Evolutionary conservation across 2,329 filamentous ascomycete species (phyloP).

Genomic region (Didymella arachidicola): DNA sequence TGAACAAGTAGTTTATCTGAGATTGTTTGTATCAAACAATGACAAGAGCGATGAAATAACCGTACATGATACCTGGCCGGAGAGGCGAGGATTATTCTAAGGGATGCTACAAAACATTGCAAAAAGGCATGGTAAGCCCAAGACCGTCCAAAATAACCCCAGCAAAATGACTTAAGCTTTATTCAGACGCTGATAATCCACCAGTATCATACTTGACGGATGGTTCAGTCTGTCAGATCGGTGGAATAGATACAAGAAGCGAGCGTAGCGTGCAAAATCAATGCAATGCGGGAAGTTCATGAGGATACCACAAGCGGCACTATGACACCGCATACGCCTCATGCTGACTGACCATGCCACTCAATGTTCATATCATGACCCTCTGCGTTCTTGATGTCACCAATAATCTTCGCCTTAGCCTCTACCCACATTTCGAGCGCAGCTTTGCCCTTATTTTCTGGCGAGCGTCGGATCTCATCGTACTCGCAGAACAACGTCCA

Average conservation of each 20-base stretch:
- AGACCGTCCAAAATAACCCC: neutral
- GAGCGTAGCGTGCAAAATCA: neutral
- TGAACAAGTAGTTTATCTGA: neutral
- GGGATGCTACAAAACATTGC: neutral
- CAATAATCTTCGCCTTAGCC: conserved; percentile 13
- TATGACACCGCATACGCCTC: neutral
- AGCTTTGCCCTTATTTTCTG: neutral
- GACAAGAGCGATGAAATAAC: neutral
- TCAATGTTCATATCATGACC: neutral
- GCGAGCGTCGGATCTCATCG: neutral
- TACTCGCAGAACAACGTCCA: conserved; percentile 11
- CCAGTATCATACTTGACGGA: neutral
- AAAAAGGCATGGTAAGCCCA: neutral
- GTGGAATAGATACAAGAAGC: neutral
- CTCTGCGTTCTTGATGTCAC: conserved; percentile 18
- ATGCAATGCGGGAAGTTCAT: neutral
- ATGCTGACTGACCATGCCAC: conserved; percentile 1
- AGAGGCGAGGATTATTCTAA: neutral
- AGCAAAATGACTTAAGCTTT: no score
- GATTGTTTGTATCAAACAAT: neutral
- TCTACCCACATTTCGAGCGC: neutral
- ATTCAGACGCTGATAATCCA: neutral
- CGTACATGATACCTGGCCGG: neutral
- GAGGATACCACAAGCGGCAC: neutral
- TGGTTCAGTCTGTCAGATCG: neutral